Percentiles rank a stretch among this genome's conserved stretches.
Evolutionary conservation across 768 basidiomycete species (phyloP).

Genomic region (Pleurotus ostreatus): DNA sequence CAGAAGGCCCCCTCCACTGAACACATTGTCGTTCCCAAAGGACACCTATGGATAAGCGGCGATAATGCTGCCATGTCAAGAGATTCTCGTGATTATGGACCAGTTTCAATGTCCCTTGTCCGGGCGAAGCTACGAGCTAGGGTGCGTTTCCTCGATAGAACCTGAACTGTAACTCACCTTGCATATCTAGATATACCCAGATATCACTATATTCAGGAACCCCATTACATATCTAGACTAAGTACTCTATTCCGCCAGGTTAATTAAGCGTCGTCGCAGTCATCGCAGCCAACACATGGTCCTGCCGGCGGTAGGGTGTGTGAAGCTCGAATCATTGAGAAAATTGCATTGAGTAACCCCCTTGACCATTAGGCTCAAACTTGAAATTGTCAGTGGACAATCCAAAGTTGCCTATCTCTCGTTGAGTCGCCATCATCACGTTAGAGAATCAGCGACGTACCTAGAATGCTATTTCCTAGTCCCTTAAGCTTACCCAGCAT

Average conservation of each 20-base stretch:
- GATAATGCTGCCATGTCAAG: constrained; percentile 82
- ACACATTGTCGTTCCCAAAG: constrained; percentile 76
- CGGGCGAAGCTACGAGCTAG: constrained; percentile 61
- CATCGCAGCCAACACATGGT: too few relatives aligned
- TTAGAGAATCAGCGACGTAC: constrained; percentile 32
- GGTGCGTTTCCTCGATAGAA: constrained; percentile 34
- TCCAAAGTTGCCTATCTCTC: constrained; percentile 76
- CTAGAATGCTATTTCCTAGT: constrained; percentile 85
- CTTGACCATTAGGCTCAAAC: constrained; percentile 88
- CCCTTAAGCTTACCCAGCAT: constrained; percentile 93
- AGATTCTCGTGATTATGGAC: constrained; percentile 92
- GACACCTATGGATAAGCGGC: constrained; percentile 87
- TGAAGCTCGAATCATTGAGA: constrained; percentile 32
- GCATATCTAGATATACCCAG: constrained; percentile 39
- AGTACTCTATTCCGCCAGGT: background rate
- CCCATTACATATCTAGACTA: constrained; percentile 37
- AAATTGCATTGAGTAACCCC: constrained; percentile 96
- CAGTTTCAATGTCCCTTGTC: constrained; percentile 80
- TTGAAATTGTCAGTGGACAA: constrained; percentile 96
- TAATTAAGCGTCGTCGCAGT: too few relatives aligned
- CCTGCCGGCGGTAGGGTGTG: background rate
- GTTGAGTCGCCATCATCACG: background rate
- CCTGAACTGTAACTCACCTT: too few relatives aligned
- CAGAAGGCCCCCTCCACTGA: constrained; percentile 56
- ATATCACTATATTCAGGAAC: constrained; percentile 38